A percentile compares a stretch with the other conserved stretches of the same genome.
These are phyloP conservation scores for Colletotrichum sp. DNA, from an alignment of 2,329 filamentous ascomycete genomes.

Conservation along the genomic window DNA sequence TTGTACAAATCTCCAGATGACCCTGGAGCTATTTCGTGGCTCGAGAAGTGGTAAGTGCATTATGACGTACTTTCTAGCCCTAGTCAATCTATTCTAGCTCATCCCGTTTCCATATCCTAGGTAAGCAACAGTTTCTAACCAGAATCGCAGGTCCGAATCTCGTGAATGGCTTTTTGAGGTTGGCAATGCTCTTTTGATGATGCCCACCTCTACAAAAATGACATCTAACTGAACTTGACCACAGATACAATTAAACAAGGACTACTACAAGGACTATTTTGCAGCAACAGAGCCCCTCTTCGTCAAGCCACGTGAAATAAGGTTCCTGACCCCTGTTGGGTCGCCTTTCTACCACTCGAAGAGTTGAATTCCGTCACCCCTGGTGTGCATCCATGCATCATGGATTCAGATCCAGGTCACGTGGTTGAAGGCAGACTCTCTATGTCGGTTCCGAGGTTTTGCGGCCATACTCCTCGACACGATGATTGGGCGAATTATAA, in stretches of 20 bases:
- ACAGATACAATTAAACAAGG: not conserved
- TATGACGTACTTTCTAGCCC: not conserved
- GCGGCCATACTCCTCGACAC: not conserved
- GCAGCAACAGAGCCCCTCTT: not conserved
- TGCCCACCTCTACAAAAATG: not conserved
- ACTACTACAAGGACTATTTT: not conserved
- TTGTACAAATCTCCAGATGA: conserved; percentile 39
- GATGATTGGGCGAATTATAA: not conserved
- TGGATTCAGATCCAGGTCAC: not conserved
- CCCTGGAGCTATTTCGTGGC: conserved; percentile 41
- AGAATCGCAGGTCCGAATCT: not conserved
- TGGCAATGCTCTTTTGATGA: not conserved
- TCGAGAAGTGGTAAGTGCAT: conserved; percentile 42
- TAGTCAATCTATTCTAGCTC: not conserved
- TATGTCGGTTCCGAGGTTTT: not conserved
- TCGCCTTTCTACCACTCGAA: not conserved
- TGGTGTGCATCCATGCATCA: not conserved
- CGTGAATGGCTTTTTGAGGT: not conserved
- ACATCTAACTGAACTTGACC: not conserved
- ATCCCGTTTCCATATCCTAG: not conserved
- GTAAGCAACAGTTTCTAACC: not conserved
- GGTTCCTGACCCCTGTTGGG: not conserved
- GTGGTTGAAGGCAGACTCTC: not conserved
- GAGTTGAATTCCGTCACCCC: not conserved
- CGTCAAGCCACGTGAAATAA: not conserved